Evolutionary conservation across 2,329 filamentous ascomycete species (phyloP), one percentile per base, ranked within the genome.

Genomic region (Fusarium sp.): DNA sequence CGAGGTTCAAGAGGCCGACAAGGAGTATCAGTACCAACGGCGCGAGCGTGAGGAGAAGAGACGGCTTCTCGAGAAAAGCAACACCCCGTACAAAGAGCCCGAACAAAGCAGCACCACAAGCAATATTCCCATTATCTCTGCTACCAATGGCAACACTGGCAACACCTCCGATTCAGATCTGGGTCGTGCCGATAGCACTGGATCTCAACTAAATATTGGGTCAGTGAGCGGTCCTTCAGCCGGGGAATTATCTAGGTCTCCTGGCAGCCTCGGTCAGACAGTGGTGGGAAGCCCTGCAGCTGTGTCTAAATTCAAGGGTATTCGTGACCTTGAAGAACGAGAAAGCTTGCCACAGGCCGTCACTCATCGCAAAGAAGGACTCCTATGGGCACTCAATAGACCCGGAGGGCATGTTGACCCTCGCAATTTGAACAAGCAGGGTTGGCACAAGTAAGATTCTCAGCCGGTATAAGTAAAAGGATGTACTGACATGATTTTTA

Each of bases 11-110:
- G 91, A 96, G 73, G 94, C 94, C 24, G 94, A 98, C 78, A 98
- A 98, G 79, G 95, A 98, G 76, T 99, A 96, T 76, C 94, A 98
- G 76, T 93, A 98, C 62, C 94, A 97, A 76, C 87, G 94, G 53
- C 93, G 93, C n/a, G 96, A 98, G 77, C 88, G 96, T 40, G 96
- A 99, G 78, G 96, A 98, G 80, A 98, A 98, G 82, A 88, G 97
- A 58, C 88, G 96, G 55, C 88, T 92, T 19, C 82, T 99, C 14
- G 96, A 99, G 80, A 98, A 96, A 82, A 95, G 91, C 78, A 94
- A 91, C 65, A 89, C 90, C 56, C 83, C 87, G 10, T 93, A 92
- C 76, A 84, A 88, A 45, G 92, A 94, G 72, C 89, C 91, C 11
- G 91, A 94, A 54, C 85, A 85, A 50, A 79, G 85, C 21, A 81